Conservation (phyloP, 2,329 filamentous ascomycete species). For the Pseudocercospora pini-densiflorae region DNA sequence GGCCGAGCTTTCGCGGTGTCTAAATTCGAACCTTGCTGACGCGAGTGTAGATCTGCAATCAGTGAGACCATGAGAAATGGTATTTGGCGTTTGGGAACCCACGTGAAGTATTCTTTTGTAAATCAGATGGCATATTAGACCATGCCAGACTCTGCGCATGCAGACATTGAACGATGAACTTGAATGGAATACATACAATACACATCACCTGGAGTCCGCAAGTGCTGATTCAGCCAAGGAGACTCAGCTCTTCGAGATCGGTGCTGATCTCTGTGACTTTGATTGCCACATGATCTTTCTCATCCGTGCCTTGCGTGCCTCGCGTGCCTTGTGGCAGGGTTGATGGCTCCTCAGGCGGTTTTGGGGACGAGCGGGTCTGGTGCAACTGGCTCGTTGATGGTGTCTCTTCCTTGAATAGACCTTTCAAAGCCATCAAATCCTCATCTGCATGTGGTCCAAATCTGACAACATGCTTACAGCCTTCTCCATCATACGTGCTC, state of each 20-base stretch:
- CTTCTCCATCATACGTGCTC: conserved; percentile 15
- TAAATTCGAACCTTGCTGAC: neutral
- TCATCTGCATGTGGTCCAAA: conserved; percentile 17
- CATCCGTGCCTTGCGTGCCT: neutral
- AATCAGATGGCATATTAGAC: neutral
- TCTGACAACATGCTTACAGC: conserved; percentile 23
- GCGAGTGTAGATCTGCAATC: neutral
- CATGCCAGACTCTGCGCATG: neutral
- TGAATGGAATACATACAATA: neutral
- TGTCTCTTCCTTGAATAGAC: conserved; percentile 17
- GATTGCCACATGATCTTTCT: neutral
- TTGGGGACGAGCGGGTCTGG: neutral
- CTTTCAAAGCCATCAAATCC: conserved; percentile 19
- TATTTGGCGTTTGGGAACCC: neutral
- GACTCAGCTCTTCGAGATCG: neutral
- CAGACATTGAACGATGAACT: neutral
- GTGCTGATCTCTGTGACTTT: neutral
- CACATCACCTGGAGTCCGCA: neutral
- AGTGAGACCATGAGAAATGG: neutral
- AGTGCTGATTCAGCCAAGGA: neutral
- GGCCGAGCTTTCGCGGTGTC: neutral
- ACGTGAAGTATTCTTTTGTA: neutral
- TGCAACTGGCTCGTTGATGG: neutral
- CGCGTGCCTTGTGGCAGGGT: neutral
- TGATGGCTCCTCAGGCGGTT: neutral